Evolutionary conservation across 345 rosid genomes (phyloP).

Genomic region (Populus ilicifolia): DNA sequence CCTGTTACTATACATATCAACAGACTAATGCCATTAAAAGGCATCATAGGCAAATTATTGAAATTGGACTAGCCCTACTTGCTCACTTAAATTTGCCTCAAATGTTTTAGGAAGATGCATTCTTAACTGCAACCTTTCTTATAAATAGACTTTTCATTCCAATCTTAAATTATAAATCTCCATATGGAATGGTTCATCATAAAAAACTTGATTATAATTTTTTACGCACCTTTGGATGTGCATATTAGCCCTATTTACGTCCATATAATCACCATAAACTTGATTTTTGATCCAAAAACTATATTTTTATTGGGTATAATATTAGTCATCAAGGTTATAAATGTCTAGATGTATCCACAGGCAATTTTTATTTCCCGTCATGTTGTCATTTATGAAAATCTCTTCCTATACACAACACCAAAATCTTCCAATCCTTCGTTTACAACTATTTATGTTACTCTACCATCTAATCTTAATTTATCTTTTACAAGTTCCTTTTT

Average conservation of each 20-base stretch:
- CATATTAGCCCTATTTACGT: not conserved
- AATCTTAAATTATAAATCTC: not conserved
- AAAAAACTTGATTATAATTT: too few relatives aligned
- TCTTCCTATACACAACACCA: accelerated
- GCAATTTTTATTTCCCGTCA: accelerated
- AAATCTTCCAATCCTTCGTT: accelerated
- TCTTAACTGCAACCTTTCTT: too few relatives aligned
- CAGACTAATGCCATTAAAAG: not conserved
- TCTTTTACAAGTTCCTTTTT: not conserved
- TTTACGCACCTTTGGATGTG: not conserved
- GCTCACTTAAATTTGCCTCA: not conserved
- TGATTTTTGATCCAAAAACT: accelerated
- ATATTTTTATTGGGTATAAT: too few relatives aligned
- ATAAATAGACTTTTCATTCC: accelerated
- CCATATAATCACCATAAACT: too few relatives aligned
- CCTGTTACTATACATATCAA: accelerated
- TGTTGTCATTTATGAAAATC: not conserved
- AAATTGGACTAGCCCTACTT: too few relatives aligned
- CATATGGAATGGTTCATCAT: not conserved
- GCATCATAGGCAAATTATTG: not conserved
- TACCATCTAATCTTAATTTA: not conserved
- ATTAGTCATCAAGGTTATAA: not conserved
- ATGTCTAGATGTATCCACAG: not conserved
- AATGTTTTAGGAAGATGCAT: not conserved
- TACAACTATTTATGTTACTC: accelerated